Evolutionary conservation across 179 eudicot species (phyloP), one percentile per base, ranked within the genome.

Genomic region (Drosera spatulata): DNA sequence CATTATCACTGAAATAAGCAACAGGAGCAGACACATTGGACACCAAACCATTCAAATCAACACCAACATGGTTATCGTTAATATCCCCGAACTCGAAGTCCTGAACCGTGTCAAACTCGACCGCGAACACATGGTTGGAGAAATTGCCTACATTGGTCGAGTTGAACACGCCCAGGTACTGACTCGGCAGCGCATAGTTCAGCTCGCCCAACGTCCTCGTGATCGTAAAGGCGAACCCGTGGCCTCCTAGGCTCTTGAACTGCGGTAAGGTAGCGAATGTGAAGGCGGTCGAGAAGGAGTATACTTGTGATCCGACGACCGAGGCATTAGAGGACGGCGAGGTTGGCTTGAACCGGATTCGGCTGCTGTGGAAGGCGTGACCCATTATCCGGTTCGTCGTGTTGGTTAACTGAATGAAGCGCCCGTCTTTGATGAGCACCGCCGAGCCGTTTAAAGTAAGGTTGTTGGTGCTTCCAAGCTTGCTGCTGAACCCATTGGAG

Each of bases 61-160:
- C 56, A n/a, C 74, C 80, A 4, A 76, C 69, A 69, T 72, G 80
- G 59, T 88, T 86, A 65, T 80, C 86, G 74, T 69, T 66, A 1
- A 86, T 82, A 65, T 88, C 96, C 40, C 41, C 3, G 10, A 62
- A 65, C 14, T 69, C 80, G 41, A 56, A 51, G 8, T 66, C 53
- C 33, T 60, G 54, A 46, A 69, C 61, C 6, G 69, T 72, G 45
- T 76, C 80, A 10, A 76, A 55, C 58, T 76, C 80, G 7, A 76
- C 57, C 41, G 77, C 80, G 22, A 76, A 42, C 4, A 76, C 33
- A 53, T 76, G 74, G 44, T 76, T 55, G 4, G 64, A 63, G 9
- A 40, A n/a, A 13, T 65, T 65, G 11, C 76, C 80, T 14, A 13
- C 13, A 41, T 64, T 60, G 6, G 57, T 3, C 41, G 46, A 12